Evolutionary conservation across 441 rosid species (phyloP).

Genomic region (Euphorbia celastroides): DNA sequence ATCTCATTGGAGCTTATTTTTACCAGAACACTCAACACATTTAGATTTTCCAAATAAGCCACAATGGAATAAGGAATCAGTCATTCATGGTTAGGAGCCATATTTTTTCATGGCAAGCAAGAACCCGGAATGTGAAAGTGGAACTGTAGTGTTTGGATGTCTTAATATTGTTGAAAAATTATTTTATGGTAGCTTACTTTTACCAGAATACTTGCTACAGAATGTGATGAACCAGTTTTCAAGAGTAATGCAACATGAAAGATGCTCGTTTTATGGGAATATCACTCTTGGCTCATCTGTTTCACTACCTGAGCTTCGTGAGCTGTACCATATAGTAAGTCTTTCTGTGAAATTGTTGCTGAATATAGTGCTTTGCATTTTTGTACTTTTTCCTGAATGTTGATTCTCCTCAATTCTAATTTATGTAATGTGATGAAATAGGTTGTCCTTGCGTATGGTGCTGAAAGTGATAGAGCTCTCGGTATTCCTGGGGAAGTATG

Average conservation of each 20-base stretch:
- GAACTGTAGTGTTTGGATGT: background rate
- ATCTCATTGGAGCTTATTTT: too few relatives aligned
- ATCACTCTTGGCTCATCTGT: slow-evolving; percentile 62
- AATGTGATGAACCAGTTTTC: too few relatives aligned
- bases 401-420: too few relatives aligned
- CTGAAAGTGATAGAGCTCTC: slow-evolving; percentile 83
- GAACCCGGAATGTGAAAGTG: background rate
- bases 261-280: slow-evolving; percentile 78
- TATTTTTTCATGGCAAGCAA: background rate
- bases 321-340: slow-evolving; percentile 69
- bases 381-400: too few relatives aligned
- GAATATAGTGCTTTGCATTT: background rate
- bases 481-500: slow-evolving; percentile 84
- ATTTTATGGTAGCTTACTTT: slow-evolving; percentile 42
- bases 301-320: slow-evolving; percentile 66
- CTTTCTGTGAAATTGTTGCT: background rate
- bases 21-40: too few relatives aligned
- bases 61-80: too few relatives aligned
- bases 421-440: slow-evolving; percentile 34
- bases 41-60: too few relatives aligned
- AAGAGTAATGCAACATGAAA: slow-evolving; percentile 54
- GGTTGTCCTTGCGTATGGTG: slow-evolving; percentile 96
- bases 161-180: background rate
- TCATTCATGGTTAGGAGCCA: too few relatives aligned
- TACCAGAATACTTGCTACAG: too few relatives aligned